Percentiles rank a stretch among this genome's conserved stretches.
Conservation (phyloP, 495 filamentous ascomycete species). For the Aspergillus sclerotiicarbonarius region DNA sequence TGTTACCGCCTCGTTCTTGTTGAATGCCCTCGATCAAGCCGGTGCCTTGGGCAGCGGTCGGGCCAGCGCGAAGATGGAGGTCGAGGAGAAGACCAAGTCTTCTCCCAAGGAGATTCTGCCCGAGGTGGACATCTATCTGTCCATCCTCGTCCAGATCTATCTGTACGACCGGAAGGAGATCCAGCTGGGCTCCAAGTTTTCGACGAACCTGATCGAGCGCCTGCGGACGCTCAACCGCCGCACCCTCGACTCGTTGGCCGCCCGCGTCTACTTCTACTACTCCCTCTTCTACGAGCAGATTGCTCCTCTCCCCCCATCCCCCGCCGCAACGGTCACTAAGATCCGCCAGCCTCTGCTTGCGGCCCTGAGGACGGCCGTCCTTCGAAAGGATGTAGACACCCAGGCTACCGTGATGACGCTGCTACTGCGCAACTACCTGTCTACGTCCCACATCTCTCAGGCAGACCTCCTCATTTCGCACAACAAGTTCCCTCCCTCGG, state of each 20-base stretch:
- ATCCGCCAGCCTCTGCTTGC: constrained; percentile 84
- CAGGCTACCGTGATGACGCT: constrained; percentile 94
- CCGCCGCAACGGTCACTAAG: constrained; percentile 74
- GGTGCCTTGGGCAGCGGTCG: constrained; percentile 57
- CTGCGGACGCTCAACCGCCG: constrained; percentile 88
- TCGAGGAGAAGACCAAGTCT: constrained; percentile 58
- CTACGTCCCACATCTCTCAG: constrained; percentile 94
- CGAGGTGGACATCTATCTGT: constrained; percentile 89
- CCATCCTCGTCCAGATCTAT: constrained; percentile 84
- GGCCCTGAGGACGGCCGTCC: constrained; percentile 86
- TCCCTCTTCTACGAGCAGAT: constrained; percentile 90
- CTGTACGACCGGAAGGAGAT: constrained; percentile 80
- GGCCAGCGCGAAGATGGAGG: constrained; percentile 67
- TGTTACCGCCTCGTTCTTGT: constrained; percentile 63
- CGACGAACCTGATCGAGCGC: constrained; percentile 71
- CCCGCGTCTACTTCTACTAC: constrained; percentile 97
- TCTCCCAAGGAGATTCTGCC: constrained; percentile 71
- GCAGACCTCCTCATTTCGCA: constrained; percentile 94
- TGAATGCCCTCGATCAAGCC: constrained; percentile 64
- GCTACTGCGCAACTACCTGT: constrained; percentile 92
- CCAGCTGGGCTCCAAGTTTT: constrained; percentile 79
- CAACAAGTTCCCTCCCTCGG: constrained; percentile 87
- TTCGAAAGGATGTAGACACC: constrained; percentile 93
- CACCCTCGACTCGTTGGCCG: constrained; percentile 88
- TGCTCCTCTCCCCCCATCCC: constrained; percentile 80